These are phyloP conservation scores for Citrus sinensis DNA, from an alignment of 345 rosid species.

Conservation along the genomic window DVS_A1.0 CM039161.1:6348001-6348500, in stretches of 20 bases:
- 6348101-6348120: background rate
- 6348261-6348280: constrained; percentile 7
- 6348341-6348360: background rate
- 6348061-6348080: constrained; percentile 2
- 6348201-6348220: background rate
- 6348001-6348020: background rate
- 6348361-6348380: background rate
- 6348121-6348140: background rate
- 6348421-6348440: background rate
- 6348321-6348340: background rate
- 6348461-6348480: background rate
- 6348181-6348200: background rate
- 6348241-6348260: constrained; percentile 29
- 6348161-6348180: background rate
- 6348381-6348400: background rate
- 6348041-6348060: background rate
- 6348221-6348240: background rate
- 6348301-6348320: constrained; percentile 10
- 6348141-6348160: background rate
- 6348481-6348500: too few species aligned
- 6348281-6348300: background rate
- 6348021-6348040: constrained; percentile 14
- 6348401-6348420: background rate
- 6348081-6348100: background rate
- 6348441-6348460: background rate